phyloP scores from a whole-genome alignment of 2,329 filamentous ascomycete genomes.

The Penicillium paneum region DNA sequence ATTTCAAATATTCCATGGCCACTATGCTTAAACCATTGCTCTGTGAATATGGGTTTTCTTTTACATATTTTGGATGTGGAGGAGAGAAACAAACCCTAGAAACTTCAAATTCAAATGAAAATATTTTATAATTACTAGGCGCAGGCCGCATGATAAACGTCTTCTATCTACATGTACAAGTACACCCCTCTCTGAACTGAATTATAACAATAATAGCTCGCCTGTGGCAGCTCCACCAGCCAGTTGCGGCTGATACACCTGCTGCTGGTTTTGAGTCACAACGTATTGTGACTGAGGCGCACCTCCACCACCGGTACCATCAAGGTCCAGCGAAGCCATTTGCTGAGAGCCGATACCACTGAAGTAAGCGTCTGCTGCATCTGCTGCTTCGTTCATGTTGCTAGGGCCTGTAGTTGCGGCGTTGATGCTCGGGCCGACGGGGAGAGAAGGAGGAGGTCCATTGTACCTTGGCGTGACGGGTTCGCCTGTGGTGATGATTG shows the following conservation, averaged over 20 bases:
- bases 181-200: not conserved
- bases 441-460: constrained; percentile 27
- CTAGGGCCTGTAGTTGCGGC: constrained; percentile 64
- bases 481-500: constrained; percentile 32
- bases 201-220: constrained; percentile 65
- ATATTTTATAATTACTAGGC: constrained; percentile 2
- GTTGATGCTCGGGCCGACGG: constrained; percentile 65
- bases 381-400: constrained; percentile 68
- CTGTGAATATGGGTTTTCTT: not conserved
- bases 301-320: constrained; percentile 61
- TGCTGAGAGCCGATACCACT: constrained; percentile 70
- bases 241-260: constrained; percentile 67
- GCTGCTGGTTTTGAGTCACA: constrained; percentile 78
- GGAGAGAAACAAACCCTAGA: not conserved
- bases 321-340: constrained; percentile 68
- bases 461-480: constrained; percentile 29
- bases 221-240: constrained; percentile 64
- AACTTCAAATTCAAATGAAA: not conserved
- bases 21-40: not conserved
- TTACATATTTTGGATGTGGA: not conserved
- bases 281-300: constrained; percentile 56
- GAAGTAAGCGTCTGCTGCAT: constrained; percentile 87
- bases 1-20: not conserved
- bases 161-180: constrained; percentile 21
- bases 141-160: not conserved